Evolutionary conservation across 2,329 filamentous ascomycete species (phyloP), one percentile per base, ranked within the genome.

Genomic region (Fusarium graminum): DNA sequence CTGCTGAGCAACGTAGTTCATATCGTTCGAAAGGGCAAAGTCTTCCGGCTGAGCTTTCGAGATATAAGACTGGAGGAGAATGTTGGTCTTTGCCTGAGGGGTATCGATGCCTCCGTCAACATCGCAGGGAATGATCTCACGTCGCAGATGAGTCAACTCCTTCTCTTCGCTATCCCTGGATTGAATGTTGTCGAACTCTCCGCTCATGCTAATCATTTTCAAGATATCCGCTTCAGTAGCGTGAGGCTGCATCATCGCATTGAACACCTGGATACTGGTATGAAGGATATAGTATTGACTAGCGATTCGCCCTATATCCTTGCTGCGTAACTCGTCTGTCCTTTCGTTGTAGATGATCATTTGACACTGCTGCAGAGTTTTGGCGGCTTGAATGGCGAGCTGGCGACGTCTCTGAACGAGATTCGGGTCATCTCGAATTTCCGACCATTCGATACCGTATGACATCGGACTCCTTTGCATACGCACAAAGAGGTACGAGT

Each of bases 341-440:
- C 84, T 87, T 74, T 98, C 95, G 69, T 99, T 97, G 82, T 94
- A 99, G 56, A 99, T 95, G 73, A 99, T 95, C 96, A 99, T 99
- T 79, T 99, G 95, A 70, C 92, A 97, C 74, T 94, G 86, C 74
- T 97, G 94, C 41, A 99, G 81, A 7, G 92, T 92, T 41, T 90
- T 86, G 1, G 95, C 95, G 25, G 95, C 95, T 71, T 97, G 90
- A 42, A 97, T 93, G 52, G 95, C 91, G 51, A 99, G 83, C 67
- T 95, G 90, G 4, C 94, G 88, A 50, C 95, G 88, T 69, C 94
- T 86, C 74, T 95, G 91, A 3, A 97, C 93, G 26, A 99, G 85
- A 59, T 89, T 90, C 0, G 93, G 94, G 72, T 99, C 95, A 69
- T 98, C 92, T 30, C 89, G 85, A 52, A 93, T 91, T 77, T 99